Evolutionary conservation across 371 early-diverging fungal species (phyloP), one percentile per base, ranked within the genome.

Genomic region (Lichtheimia ramosa): DNA sequence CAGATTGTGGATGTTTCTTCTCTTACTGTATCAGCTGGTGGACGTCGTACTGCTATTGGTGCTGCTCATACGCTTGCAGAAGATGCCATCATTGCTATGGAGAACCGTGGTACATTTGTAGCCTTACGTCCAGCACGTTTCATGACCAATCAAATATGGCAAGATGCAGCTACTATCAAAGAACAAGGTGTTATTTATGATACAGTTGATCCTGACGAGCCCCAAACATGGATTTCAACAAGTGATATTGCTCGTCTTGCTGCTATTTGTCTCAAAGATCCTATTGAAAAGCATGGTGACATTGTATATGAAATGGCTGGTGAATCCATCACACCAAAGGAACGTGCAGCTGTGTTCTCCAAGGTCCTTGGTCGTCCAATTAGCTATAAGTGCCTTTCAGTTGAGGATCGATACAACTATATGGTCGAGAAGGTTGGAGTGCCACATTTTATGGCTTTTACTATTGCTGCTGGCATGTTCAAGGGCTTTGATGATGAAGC

Each of bases 1-100:
- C 77, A 77, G 50, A 53, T 77, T 1, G 69, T 77, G 2, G 68
- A 71, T 42, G 55, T 77, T 4, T 77, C 71, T 1, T 66, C 66
- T 16, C 23, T 42, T 1, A 20, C 58, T 5, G 69, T 63, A 3
- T 60, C 58, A n/a, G 21, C 39, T 3, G 58, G 56, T 3, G 73
- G 71, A 62, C 64, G 73, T 54, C 41, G 46, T 0, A 56, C 51
- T 3, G 46, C 41, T 14, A 53, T 76, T 49, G 69, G 66, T 0
- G 12, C 56, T 4, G 60, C 34, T 5, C 77, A 76, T 51, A 51
- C 51, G 21, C 25, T 54, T 16, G 57, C 62, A n/a, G 77, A 76
- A 43, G 56, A 69, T 24, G 60, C 48, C 1, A 70, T 75, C 16
- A 58, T 51, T 51, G 58, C 57, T 14, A 48, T 69, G 5, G 63